phyloP scores from a whole-genome alignment of 83 land plant genomes.

The Picea abies region DNA sequence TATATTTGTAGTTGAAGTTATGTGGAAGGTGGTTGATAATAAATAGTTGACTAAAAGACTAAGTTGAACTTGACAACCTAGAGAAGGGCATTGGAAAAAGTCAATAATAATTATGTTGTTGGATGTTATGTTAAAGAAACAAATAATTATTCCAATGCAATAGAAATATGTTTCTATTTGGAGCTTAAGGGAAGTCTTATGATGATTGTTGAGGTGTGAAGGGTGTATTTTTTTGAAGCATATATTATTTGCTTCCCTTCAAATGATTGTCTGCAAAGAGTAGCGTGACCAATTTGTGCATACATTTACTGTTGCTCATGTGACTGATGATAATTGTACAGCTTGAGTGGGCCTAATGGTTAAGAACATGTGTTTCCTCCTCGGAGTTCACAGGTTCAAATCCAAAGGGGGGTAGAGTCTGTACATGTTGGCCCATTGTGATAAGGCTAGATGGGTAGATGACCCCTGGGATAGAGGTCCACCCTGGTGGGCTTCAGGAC shows the following conservation, averaged over 20 bases:
- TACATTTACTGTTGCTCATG: too few species aligned
- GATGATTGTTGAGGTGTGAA: neutral
- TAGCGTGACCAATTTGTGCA: neutral
- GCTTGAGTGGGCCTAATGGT: too few species aligned
- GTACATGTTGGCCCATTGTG: too few species aligned
- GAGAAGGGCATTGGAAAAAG: neutral
- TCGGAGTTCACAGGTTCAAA: too few species aligned
- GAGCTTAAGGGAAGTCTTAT: neutral
- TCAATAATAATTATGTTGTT: neutral
- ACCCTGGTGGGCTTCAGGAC: too few species aligned
- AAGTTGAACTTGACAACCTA: neutral
- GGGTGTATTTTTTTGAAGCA: neutral
- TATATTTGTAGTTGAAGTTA: neutral
- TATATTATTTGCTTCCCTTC: neutral
- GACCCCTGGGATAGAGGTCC: too few species aligned
- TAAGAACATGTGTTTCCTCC: too few species aligned
- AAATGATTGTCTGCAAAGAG: neutral
- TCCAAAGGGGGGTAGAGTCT: too few species aligned
- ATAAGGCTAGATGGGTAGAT: too few species aligned
- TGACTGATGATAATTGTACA: too few species aligned
- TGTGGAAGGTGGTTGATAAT: neutral
- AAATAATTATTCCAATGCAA: neutral
- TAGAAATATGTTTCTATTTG: neutral
- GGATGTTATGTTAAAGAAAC: neutral
- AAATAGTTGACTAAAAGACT: neutral